Conservation (phyloP, 2,329 filamentous ascomycete species). For the Pseudocercospora vitis region DNA sequence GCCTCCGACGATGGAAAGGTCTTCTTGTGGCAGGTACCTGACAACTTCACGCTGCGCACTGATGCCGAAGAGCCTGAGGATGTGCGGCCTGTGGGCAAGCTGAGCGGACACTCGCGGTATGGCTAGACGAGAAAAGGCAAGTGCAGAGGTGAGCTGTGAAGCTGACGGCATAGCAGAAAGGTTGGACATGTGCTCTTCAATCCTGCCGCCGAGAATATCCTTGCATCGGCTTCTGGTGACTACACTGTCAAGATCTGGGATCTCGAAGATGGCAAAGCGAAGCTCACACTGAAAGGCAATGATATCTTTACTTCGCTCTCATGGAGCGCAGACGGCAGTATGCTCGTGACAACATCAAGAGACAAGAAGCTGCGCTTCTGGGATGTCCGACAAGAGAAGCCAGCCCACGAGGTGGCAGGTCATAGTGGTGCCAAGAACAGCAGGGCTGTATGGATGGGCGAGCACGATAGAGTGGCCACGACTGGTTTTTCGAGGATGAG, state of each 20-base stretch:
- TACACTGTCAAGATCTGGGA: constrained; percentile 97
- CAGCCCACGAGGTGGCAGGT: constrained; percentile 78
- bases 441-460: constrained; percentile 93
- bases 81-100: constrained; percentile 75
- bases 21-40: constrained; percentile 92
- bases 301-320: constrained; percentile 95
- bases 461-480: constrained; percentile 92
- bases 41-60: constrained; percentile 78
- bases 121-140: constrained; percentile 26
- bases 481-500: constrained; percentile 99
- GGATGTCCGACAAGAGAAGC: constrained; percentile 91
- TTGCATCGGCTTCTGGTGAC: constrained; percentile 93
- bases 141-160: background rate
- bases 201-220: constrained; percentile 89
- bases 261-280: constrained; percentile 72
- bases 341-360: constrained; percentile 87
- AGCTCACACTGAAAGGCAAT: constrained; percentile 75
- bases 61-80: constrained; percentile 81
- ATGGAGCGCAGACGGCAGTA: constrained; percentile 85
- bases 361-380: constrained; percentile 98
- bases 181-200: constrained; percentile 98
- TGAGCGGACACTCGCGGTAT: constrained; percentile 83
- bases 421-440: constrained; percentile 97
- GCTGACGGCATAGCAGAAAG: constrained; percentile 62
- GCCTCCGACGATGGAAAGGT: constrained; percentile 96